Conservation (phyloP, 2,329 filamentous ascomycete species). For the Ustulina deusta region DNA sequence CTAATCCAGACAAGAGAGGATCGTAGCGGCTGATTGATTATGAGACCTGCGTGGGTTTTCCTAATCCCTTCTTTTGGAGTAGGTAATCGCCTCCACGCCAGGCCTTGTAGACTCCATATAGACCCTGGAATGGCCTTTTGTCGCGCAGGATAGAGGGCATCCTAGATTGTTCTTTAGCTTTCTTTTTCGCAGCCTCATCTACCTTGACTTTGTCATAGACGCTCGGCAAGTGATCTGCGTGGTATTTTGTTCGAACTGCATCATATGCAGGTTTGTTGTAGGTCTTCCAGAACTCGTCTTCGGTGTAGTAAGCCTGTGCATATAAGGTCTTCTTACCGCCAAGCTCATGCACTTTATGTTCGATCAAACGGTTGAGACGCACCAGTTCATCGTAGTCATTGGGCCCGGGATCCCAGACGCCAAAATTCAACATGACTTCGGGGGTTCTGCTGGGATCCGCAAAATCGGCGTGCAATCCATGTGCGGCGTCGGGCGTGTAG, state of each 20-base stretch:
- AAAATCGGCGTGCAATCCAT: slow-evolving; percentile 63
- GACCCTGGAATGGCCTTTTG: slow-evolving; percentile 59
- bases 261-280: slow-evolving; percentile 73
- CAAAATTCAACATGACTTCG: slow-evolving; percentile 68
- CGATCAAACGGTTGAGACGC: slow-evolving; percentile 68
- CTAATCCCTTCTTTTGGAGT: slow-evolving; percentile 50
- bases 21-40: not conserved
- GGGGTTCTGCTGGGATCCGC: slow-evolving; percentile 52
- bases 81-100: slow-evolving; percentile 61
- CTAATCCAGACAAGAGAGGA: not conserved
- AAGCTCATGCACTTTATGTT: slow-evolving; percentile 68
- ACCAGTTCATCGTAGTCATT: slow-evolving; percentile 61
- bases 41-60: not conserved
- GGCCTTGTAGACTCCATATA: slow-evolving; percentile 61
- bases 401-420: slow-evolving; percentile 68
- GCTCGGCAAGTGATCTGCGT: slow-evolving; percentile 68
- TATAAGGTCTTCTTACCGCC: slow-evolving; percentile 78
- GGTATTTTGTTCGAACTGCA: slow-evolving; percentile 67
- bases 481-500: slow-evolving; percentile 55
- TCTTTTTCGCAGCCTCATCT: slow-evolving; percentile 54
- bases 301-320: slow-evolving; percentile 75
- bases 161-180: slow-evolving; percentile 50
- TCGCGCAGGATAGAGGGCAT: slow-evolving; percentile 51
- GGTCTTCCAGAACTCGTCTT: slow-evolving; percentile 75
- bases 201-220: slow-evolving; percentile 77